These are phyloP conservation scores for Populus hybrid DNA, from an alignment of 441 rosid genomes.

Conservation along the genomic window DNA sequence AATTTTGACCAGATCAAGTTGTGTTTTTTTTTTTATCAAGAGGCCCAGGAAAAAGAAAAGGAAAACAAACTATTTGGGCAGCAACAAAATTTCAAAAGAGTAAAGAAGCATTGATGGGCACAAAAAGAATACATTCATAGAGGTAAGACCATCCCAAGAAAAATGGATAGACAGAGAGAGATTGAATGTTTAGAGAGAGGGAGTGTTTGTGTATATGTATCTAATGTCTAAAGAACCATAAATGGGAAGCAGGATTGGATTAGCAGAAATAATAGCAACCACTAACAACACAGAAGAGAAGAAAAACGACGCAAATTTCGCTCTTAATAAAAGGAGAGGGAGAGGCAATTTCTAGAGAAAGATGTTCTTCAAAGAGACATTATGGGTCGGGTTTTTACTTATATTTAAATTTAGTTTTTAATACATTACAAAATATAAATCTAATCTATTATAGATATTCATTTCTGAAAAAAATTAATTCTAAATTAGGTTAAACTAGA, in stretches of 20 bases:
- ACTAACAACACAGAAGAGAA: slow-evolving; percentile 9
- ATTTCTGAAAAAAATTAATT: no score
- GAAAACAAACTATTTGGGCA: background rate
- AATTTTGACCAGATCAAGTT: slow-evolving; percentile 35
- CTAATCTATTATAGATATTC: no score
- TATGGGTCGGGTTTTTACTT: no score
- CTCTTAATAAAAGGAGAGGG: background rate
- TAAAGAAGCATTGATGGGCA: background rate
- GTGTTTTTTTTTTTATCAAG: background rate
- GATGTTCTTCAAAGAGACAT: background rate
- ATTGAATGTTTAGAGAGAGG: slow-evolving; percentile 10
- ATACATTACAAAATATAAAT: no score
- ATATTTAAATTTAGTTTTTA: no score
- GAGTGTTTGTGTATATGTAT: background rate
- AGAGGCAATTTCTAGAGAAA: background rate
- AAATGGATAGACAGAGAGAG: background rate
- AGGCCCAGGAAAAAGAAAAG: background rate
- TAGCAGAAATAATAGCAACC: slow-evolving; percentile 14
- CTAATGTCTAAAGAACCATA: background rate
- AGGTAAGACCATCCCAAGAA: background rate
- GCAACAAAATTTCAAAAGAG: background rate
- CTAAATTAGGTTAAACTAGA: no score
- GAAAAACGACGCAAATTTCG: slow-evolving; percentile 13
- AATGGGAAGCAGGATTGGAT: background rate
- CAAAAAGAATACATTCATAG: background rate